phyloP scores from a whole-genome alignment of 129 eudicot species.

The Kitagawia praeruptora region DNA sequence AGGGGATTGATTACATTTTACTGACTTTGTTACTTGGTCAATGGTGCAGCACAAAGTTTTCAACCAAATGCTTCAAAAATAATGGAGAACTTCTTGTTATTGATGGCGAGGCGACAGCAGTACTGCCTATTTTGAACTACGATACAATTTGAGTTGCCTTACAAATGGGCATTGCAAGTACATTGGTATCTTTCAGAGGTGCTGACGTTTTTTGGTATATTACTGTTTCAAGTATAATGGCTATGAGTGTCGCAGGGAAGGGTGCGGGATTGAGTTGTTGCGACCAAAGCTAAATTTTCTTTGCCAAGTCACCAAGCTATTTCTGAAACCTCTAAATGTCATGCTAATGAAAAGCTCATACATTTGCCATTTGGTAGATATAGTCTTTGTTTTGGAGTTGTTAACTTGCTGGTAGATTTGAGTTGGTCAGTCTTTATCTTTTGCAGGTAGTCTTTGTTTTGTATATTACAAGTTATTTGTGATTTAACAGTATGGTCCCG shows the following conservation, averaged over 20 bases:
- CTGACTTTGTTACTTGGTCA: slow-evolving; percentile 1
- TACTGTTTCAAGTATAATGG: too few species aligned
- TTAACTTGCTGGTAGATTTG: neutral
- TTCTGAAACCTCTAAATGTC: neutral
- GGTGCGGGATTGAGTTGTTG: neutral
- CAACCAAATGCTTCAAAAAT: slow-evolving; percentile 57
- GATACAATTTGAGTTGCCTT: slow-evolving; percentile 2
- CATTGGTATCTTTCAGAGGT: neutral
- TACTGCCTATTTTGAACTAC: slow-evolving; percentile 48
- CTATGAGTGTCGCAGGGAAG: neutral
- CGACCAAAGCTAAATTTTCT: neutral
- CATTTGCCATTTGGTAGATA: neutral
- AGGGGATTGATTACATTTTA: neutral
- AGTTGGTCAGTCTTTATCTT: neutral
- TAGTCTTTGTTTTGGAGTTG: neutral
- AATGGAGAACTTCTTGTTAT: slow-evolving; percentile 32
- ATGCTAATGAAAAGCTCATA: neutral
- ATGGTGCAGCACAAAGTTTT: slow-evolving; percentile 56
- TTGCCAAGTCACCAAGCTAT: neutral
- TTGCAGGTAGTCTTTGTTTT: neutral
- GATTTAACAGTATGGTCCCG: neutral
- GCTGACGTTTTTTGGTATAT: neutral
- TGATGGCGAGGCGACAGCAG: slow-evolving; percentile 82
- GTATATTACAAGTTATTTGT: neutral
- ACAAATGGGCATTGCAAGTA: neutral